These are phyloP conservation scores for Volvariella surrecta DNA, from an alignment of 1,284 basidiomycete genomes.

Conservation along the genomic window DNA sequence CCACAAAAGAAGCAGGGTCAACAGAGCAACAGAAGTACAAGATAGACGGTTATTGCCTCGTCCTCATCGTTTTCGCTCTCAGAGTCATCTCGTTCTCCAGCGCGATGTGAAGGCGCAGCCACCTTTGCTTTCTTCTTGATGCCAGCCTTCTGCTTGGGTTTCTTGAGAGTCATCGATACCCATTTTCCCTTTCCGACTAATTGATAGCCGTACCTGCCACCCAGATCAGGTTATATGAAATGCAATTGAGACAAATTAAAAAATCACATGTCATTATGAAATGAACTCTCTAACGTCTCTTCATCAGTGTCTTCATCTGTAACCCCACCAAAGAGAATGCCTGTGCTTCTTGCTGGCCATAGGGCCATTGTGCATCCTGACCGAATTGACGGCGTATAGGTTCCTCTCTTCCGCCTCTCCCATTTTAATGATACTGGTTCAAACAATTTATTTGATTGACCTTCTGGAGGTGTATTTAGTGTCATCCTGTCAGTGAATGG, in stretches of 20 bases:
- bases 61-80: conserved; percentile 15
- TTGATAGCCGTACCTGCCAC: conserved; percentile 73
- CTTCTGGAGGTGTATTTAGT: conserved; percentile 12
- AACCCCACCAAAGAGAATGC: conserved; percentile 87
- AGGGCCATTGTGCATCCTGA: conserved; percentile 83
- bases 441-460: conserved; percentile 13
- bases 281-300: conserved; percentile 78
- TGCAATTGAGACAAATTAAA: not conserved
- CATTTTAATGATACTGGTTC: conserved; percentile 61
- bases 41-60: conserved; percentile 11
- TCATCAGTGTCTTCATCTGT: conserved; percentile 85
- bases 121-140: conserved; percentile 12
- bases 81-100: conserved; percentile 6
- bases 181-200: conserved; percentile 73
- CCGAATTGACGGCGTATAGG: conserved; percentile 65
- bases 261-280: conserved; percentile 77
- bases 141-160: conserved; percentile 43
- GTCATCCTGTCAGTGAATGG: conserved; percentile 13
- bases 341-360: conserved; percentile 63
- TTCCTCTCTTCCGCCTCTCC: conserved; percentile 75
- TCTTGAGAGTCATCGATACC: conserved; percentile 70
- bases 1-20: too few species aligned
- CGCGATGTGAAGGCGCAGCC: not conserved
- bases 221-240: not conserved
- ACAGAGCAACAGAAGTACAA: too few species aligned